Percentiles rank a stretch among this genome's conserved stretches.
These are phyloP conservation scores for Entrophospora sp. DNA, from an alignment of 192 early-diverging fungal species.

Conservation along the genomic window DNA sequence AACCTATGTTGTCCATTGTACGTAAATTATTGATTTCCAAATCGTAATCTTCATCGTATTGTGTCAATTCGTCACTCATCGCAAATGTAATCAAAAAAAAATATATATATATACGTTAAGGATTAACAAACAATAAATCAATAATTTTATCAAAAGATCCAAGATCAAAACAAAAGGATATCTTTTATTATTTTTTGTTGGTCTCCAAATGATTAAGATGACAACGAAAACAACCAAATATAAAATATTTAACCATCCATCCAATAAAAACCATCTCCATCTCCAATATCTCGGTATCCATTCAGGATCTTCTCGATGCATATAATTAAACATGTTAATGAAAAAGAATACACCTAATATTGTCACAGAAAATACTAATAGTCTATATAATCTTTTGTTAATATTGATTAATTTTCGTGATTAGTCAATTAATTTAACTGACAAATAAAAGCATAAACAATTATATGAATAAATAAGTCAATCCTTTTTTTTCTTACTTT, in stretches of 20 bases:
- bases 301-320: conserved; percentile 46
- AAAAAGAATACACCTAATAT: conserved; percentile 73
- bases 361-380: conserved; percentile 68
- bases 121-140: neutral
- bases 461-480: no score
- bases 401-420: no score
- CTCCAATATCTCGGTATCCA: conserved; percentile 76
- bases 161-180: conserved; percentile 4
- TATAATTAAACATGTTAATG: conserved; percentile 71
- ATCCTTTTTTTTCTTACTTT: conserved; percentile 54
- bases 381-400: conserved; percentile 69
- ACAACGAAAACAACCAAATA: conserved; percentile 72
- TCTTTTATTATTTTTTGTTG: conserved; percentile 77
- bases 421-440: no score
- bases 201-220: conserved; percentile 86
- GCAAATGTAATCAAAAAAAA: neutral
- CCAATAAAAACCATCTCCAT: conserved; percentile 84
- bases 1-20: conserved; percentile 34
- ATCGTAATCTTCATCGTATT: conserved; percentile 55
- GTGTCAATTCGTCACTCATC: conserved; percentile 16
- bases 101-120: neutral
- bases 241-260: conserved; percentile 86
- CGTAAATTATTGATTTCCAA: conserved; percentile 52
- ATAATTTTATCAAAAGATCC: neutral
- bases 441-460: no score